Base-by-base conservation (phyloP, 192 early-diverging fungal species). In the Mortierella antarctica region DNA sequence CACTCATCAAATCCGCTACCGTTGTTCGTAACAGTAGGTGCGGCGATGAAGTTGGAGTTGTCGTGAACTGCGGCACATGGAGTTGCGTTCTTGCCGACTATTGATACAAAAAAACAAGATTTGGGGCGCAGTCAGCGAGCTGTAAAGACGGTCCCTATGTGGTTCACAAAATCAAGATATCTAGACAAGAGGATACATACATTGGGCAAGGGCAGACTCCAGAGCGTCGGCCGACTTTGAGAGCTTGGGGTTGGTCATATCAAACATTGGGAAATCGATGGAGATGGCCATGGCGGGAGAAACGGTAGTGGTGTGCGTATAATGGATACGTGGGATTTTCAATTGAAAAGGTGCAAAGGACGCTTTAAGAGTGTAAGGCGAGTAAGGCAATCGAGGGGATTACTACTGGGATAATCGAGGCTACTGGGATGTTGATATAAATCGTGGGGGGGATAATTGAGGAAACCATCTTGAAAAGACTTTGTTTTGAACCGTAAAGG, bases 251-350 rank as follows among this genome's bases (percentile, higher is more conserved):
- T 67, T 62, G 65, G 62, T 70, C 57, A 55, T 62, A 62, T 80
- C 77, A 67, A 71, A 80, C 77, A 80, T 80, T 51, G 70, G 40
- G 77, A 80, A 72, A 68, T 80, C 77, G 56, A 80, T 72, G 11
- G 77, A 64, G 51, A 71, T 62, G 53, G 57, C 76, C 76, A 79
- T 79, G 55, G 71, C 71, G 50, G 21, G 56, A 50, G 31, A 52
- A 40, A n/a, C n/a, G 11, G 14, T 7, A 20, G 54, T n/a, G 7
- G 6, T n/a, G 8, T 11, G 20, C 31, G 54, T 59, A 48, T 54
- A n/a, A 47, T 41, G n/a, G 59, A 50, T 59, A 57, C 9, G 15
- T 44, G 50, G 59, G 51, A 52, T 9, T 39, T 46, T 60, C 40
- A 44, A 63, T 48, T 45, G 66, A 57, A 64, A 31, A 57, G 48